Evolutionary conservation across 345 rosid species (phyloP).

Genomic region (Aquilaria malaccensis): DNA sequence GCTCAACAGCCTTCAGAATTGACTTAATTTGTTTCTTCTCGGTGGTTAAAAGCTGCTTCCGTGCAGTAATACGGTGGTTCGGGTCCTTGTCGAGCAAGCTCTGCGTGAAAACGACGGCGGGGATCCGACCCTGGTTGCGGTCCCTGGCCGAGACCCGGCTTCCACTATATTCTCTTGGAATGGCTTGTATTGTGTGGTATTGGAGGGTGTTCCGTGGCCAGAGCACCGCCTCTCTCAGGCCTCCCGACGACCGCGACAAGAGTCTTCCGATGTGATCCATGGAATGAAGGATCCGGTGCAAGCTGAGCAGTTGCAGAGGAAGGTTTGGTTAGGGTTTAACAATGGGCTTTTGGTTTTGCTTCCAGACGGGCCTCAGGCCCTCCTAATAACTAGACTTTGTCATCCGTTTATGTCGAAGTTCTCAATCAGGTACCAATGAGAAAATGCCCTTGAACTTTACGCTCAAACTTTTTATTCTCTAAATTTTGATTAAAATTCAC

Average conservation of each 20-base stretch:
- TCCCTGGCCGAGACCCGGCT: constrained; percentile 38
- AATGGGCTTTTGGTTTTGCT: too few species aligned
- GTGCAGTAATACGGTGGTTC: constrained; percentile 6
- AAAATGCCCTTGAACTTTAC: too few species aligned
- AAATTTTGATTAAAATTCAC: too few species aligned
- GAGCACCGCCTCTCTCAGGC: constrained; percentile 30
- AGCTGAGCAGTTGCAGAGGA: too few species aligned
- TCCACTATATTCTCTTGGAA: constrained; percentile 51
- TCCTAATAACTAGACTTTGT: too few species aligned
- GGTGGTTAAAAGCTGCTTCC: constrained; percentile 48
- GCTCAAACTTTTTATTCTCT: too few species aligned
- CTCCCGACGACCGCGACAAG: constrained; percentile 44
- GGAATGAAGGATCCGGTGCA: too few species aligned
- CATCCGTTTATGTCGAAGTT: too few species aligned
- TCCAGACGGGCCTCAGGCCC: too few species aligned
- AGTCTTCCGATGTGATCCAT: too few species aligned
- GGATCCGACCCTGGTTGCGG: constrained; percentile 55
- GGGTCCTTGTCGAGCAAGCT: constrained; percentile 27
- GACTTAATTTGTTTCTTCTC: constrained; percentile 58
- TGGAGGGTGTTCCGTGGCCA: neutral
- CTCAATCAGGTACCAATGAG: too few species aligned
- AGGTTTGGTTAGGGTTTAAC: too few species aligned
- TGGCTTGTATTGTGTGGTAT: constrained; percentile 65
- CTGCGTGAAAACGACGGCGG: constrained; percentile 59
- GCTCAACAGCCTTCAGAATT: constrained; percentile 41